phyloP scores from a whole-genome alignment of 495 filamentous ascomycete species.

The Trichoderma orchidacearum region DNA sequence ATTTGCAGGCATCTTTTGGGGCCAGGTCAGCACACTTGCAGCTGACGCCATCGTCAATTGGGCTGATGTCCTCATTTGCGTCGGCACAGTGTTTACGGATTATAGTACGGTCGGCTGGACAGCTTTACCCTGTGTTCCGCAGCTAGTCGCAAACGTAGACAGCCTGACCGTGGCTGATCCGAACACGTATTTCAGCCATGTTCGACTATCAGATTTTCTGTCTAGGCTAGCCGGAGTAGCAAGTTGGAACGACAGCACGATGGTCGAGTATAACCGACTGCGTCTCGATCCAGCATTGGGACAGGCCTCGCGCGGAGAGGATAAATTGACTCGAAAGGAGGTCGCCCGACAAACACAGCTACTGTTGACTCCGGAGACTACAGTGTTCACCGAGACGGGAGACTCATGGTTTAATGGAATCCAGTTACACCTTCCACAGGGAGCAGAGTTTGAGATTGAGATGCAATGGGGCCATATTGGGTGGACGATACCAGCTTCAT shows the following conservation, averaged over 20 bases:
- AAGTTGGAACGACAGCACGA: conserved; percentile 7
- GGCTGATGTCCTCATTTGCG: conserved; percentile 12
- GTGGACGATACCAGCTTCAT: conserved; percentile 13
- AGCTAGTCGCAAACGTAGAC: conserved; percentile 10
- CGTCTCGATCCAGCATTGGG: conserved; percentile 5
- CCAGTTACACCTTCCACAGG: conserved; percentile 7
- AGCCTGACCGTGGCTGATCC: conserved; percentile 8
- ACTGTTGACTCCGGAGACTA: conserved; percentile 4
- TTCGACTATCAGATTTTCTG: conserved; percentile 10
- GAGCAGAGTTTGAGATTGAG: conserved; percentile 15
- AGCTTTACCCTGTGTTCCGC: conserved; percentile 9
- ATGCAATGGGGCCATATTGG: conserved; percentile 18
- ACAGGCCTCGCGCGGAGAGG: conserved; percentile 3
- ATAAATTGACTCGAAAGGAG: conserved; percentile 10
- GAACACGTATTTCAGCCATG: conserved; percentile 12
- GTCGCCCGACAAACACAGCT: conserved; percentile 7
- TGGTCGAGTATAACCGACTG: conserved; percentile 12
- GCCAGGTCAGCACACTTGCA: conserved; percentile 11
- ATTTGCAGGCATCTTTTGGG: conserved; percentile 14
- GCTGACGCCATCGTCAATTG: conserved; percentile 12
- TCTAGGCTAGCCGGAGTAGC: conserved; percentile 4
- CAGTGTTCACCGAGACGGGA: conserved; percentile 11
- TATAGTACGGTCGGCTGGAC: conserved; percentile 15
- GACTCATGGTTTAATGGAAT: conserved; percentile 15
- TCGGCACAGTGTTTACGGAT: conserved; percentile 11